Evolutionary conservation across 2,329 filamentous ascomycete species (phyloP), one percentile per base, ranked within the genome.

Genomic region (Xylariaceae sp.): DNA sequence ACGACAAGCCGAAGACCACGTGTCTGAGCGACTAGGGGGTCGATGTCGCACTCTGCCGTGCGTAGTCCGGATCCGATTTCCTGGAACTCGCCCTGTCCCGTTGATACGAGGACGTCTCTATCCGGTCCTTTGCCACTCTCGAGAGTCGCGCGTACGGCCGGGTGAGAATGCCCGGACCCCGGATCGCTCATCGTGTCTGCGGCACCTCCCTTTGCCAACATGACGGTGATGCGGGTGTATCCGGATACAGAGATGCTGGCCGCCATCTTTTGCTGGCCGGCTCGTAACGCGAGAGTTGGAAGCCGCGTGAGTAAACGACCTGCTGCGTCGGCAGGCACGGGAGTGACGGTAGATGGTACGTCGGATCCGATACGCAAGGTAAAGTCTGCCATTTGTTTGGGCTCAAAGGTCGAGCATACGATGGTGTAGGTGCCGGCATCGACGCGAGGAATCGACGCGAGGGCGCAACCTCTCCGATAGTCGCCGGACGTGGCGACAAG

Each of bases 361-460:
- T 81, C 84, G 39, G 88, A 87, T 51, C 87, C 86, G n/a, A 97
- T 80, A 58, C 86, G 84, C 7, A 99, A 78, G 0, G 81, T 84
- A 69, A 95, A 97, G 53, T 81, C 80, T 2, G 88, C 89, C 0
- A 84, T 78, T 69, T 95, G 90, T 7, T 88, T 88, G 0, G 88
- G 82, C 63, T 96, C 91, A 72, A 95, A 97, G 0, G 93, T 96
- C 2, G 91, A 96, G 71, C 89, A 93, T 5, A 97, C 88, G 58
- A 96, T 81, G 0, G 90, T 97, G 73, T 97, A 99, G 0, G 80
- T 80, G 0, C 93, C 93, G 0, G 84, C 76, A 45, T 86, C 84
- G 15, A 96, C 76, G 17, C 77, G 64, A 69, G 68, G 73, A 65
- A 83, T 76, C 62, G 89, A 83, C 2, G 88, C 86, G 37, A 92